Evolutionary conservation across 495 filamentous ascomycete genomes (phyloP).

Genomic region (Hypoxylon perforatum): DNA sequence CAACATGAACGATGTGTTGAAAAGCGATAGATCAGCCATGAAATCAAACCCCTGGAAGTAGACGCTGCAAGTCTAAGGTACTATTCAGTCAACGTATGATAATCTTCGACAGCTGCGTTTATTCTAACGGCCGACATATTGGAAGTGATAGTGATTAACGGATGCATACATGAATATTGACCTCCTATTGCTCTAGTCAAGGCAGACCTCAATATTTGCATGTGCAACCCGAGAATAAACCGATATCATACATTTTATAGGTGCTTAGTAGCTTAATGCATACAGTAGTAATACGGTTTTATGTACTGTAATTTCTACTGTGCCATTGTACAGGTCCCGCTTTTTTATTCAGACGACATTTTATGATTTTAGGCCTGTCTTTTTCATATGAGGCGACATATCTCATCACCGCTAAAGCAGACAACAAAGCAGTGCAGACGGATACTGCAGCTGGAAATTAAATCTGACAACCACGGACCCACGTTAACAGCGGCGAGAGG

Average conservation of each 20-base stretch:
- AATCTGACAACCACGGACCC: neutral
- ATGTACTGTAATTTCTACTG: neutral
- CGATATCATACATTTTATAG: neutral
- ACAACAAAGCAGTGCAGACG: slow-evolving; percentile 4
- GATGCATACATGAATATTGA: slow-evolving; percentile 17
- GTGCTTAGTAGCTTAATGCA: neutral
- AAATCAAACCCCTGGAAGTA: neutral
- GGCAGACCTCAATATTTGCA: neutral
- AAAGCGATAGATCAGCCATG: slow-evolving; percentile 1
- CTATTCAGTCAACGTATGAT: slow-evolving; percentile 6
- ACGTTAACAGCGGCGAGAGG: slow-evolving; percentile 4
- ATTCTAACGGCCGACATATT: neutral
- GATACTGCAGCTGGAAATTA: slow-evolving; percentile 25
- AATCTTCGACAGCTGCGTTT: neutral
- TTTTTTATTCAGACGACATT: slow-evolving; percentile 40
- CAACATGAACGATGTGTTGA: slow-evolving; percentile 5
- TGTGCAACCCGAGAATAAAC: slow-evolving; percentile 8
- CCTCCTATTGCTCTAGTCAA: slow-evolving; percentile 6
- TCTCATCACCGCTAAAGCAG: too few relatives aligned
- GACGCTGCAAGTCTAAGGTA: slow-evolving; percentile 8
- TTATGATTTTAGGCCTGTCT: slow-evolving; percentile 23
- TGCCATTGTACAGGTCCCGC: slow-evolving; percentile 3
- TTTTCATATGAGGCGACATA: neutral
- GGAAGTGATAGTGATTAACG: slow-evolving; percentile 10
- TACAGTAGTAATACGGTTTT: neutral